These are phyloP conservation scores for Mytilinidion resinicola DNA, from an alignment of 495 filamentous ascomycete species.

Conservation along the genomic window DNA sequence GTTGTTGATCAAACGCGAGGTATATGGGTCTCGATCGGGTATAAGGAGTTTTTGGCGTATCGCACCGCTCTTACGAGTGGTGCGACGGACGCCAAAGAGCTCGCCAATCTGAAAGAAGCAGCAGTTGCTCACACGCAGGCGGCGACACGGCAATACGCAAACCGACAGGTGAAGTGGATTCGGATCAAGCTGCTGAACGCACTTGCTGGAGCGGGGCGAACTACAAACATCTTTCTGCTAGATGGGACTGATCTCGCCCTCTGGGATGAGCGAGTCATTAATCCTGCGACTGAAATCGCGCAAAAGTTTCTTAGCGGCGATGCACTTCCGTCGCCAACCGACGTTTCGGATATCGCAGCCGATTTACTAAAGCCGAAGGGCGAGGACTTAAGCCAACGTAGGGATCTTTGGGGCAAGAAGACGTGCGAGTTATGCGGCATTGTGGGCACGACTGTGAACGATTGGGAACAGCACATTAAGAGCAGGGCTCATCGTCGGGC, in stretches of 20 bases:
- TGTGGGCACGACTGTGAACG: slow-evolving; percentile 58
- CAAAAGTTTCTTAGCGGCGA: slow-evolving; percentile 50
- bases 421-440: slow-evolving; percentile 68
- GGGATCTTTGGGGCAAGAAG: slow-evolving; percentile 46
- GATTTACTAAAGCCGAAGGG: slow-evolving; percentile 50
- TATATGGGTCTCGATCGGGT: slow-evolving; percentile 95
- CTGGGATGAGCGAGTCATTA: slow-evolving; percentile 55
- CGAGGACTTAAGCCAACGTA: slow-evolving; percentile 39
- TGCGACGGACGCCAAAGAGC: slow-evolving; percentile 34
- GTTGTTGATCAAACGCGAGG: slow-evolving; percentile 65
- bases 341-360: slow-evolving; percentile 55
- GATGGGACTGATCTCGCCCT: slow-evolving; percentile 58
- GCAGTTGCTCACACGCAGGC: slow-evolving; percentile 59
- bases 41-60: slow-evolving; percentile 78
- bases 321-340: slow-evolving; percentile 52
- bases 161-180: slow-evolving; percentile 78
- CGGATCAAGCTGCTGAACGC: slow-evolving; percentile 68
- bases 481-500: slow-evolving; percentile 39
- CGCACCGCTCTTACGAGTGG: slow-evolving; percentile 46
- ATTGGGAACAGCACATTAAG: slow-evolving; percentile 71
- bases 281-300: slow-evolving; percentile 57
- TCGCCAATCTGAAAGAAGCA: slow-evolving; percentile 39
- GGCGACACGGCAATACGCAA: slow-evolving; percentile 82
- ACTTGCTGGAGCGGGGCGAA: slow-evolving; percentile 47
- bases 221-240: slow-evolving; percentile 60